Evolutionary conservation across 1,139 yeast species (phyloP), one percentile per base, ranked within the genome.

Genomic region (Taphrina confusa): DNA sequence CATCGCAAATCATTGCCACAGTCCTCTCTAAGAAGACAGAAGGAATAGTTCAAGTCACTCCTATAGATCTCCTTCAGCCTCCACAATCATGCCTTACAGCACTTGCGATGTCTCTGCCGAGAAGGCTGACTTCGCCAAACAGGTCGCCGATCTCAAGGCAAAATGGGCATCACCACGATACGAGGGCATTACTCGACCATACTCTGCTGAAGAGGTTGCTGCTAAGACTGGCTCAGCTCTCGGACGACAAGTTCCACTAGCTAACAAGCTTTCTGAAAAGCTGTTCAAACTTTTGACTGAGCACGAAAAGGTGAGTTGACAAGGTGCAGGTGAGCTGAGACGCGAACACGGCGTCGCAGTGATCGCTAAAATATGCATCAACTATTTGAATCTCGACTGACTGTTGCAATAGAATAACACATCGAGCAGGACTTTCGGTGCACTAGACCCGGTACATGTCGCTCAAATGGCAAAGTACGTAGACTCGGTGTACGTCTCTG

Each of bases 81-180:
- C 20, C 57, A 4, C 23, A 31, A 33, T 4, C 27, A 66, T 66
- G 68, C 77, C 80, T 62, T 80, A 78, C 76, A 73, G 85, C 52
- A 74, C 77, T 67, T 81, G 83, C 65, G 78, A 82, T 72, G 67
- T 82, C 52, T 76, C 81, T 69, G 77, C 78, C 66, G 92, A 86
- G 75, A 87, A 85, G 69, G 73, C 73, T 66, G 78, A 77, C 70
- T 87, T 80, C 80, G 82, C 85, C 69, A 74, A 78, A 57, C 90
- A 89, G 73, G 86, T 88, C 63, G 77, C 80, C 55, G 87, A 83
- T 57, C 84, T 91, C 70, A 81, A 84, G 66, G 72, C 83, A 70
- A 91, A 97, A 97, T 91, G 97, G 97, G 71, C 85, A 9, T 81
- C 85, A 69, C 94, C 96, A 65, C 86, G 98, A 75, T 91, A 96